Percentiles rank a stretch among this genome's conserved stretches.
Conservation (phyloP, 306 rosid species). For the Psophocarpus tetragonolobus region DNA sequence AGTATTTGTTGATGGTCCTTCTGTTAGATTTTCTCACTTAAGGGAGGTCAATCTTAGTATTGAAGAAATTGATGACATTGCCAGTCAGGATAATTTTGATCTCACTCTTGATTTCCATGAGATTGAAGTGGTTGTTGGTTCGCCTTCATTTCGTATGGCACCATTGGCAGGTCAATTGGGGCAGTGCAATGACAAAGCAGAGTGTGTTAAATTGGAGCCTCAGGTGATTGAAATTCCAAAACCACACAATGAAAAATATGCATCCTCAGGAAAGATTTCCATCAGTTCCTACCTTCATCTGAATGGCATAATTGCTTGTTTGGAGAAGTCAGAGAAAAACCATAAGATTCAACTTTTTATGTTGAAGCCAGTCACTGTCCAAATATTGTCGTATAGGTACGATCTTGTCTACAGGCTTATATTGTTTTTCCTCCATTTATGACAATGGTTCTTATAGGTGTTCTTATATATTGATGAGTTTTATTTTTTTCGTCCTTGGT, state of each 20-base stretch:
- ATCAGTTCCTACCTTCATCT: conserved; percentile 55
- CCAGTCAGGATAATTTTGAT: conserved; percentile 44
- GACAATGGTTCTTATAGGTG: conserved; percentile 3
- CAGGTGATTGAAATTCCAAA: conserved; percentile 50
- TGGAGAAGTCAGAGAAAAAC: conserved; percentile 51
- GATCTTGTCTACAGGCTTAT: conserved; percentile 26
- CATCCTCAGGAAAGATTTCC: conserved; percentile 54
- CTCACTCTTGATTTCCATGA: conserved; percentile 58
- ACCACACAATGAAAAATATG: conserved; percentile 55
- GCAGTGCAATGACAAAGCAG: conserved; percentile 46
- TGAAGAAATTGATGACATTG: conserved; percentile 33
- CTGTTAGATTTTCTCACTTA: conserved; percentile 52
- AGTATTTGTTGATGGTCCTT: conserved; percentile 67
- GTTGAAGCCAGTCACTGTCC: conserved; percentile 59
- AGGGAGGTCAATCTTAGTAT: conserved; percentile 45
- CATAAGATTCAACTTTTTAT: conserved; percentile 55
- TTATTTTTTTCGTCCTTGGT: conserved; percentile 1
- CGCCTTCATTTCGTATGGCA: conserved; percentile 49
- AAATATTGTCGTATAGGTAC: conserved; percentile 67
- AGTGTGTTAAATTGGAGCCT: conserved; percentile 57
- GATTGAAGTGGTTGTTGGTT: conserved; percentile 67
- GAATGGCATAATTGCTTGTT: conserved; percentile 61
- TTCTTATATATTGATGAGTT: conserved; percentile 8
- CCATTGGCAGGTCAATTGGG: conserved; percentile 42
- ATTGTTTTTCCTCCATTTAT: conserved; percentile 24